Evolutionary conservation across 202 grass and related monocot species (phyloP).

Genomic region (Carex arenaria): DNA sequence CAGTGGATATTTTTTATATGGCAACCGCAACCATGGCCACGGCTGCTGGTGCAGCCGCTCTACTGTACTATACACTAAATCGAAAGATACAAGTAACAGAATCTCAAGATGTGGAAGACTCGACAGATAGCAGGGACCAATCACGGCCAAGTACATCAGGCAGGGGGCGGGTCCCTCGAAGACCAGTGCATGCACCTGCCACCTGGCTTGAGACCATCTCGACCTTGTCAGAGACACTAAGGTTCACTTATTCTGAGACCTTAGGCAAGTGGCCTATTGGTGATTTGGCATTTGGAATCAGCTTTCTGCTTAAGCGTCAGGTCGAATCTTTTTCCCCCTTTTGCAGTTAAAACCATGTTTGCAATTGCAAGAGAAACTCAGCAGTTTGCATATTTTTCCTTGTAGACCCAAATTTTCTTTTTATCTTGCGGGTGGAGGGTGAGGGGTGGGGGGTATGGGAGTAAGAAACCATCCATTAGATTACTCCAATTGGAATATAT

Average conservation of each 20-base stretch:
- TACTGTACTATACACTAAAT: slow-evolving; percentile 85
- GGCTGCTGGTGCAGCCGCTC: slow-evolving; percentile 65
- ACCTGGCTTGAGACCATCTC: slow-evolving; percentile 98
- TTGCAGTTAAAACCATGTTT: not conserved
- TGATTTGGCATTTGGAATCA: slow-evolving; percentile 93
- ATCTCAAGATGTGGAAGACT: slow-evolving; percentile 35
- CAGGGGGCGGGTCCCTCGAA: slow-evolving; percentile 53
- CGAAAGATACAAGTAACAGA: slow-evolving; percentile 41
- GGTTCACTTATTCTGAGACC: slow-evolving; percentile 97
- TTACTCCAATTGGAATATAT: not conserved
- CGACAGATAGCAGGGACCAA: slow-evolving; percentile 23
- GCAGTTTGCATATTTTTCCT: not conserved
- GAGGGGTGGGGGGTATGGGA: not conserved
- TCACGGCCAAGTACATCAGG: slow-evolving; percentile 9
- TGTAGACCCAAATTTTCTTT: not conserved
- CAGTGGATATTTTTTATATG: slow-evolving; percentile 29
- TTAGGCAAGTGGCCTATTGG: slow-evolving; percentile 99
- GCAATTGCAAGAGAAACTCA: not conserved
- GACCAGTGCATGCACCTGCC: slow-evolving; percentile 70
- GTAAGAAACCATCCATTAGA: not conserved
- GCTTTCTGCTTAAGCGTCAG: slow-evolving; percentile 91
- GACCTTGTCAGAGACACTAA: slow-evolving; percentile 78
- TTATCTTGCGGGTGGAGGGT: not conserved
- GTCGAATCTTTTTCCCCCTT: slow-evolving; percentile 24
- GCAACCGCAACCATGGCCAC: slow-evolving; percentile 92